Conservation (phyloP, 768 basidiomycete species). For the Trametes cingulata region DNA sequence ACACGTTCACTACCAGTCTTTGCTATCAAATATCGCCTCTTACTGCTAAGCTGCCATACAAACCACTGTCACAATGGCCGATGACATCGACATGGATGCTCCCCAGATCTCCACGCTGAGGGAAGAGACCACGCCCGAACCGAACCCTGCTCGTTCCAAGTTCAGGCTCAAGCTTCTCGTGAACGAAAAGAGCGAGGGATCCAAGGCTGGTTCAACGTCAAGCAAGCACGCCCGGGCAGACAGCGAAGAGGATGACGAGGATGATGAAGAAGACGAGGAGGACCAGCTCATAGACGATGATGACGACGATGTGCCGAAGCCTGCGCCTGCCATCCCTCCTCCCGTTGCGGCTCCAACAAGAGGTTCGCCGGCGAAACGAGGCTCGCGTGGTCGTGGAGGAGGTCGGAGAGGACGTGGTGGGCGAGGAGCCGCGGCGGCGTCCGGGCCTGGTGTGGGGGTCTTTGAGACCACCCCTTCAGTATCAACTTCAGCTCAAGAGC, state of each 20-base stretch:
- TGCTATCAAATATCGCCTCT: no score
- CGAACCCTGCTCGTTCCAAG: conserved; percentile 37
- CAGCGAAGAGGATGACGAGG: conserved; percentile 54
- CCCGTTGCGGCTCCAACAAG: conserved; percentile 14
- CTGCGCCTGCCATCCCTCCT: conserved; percentile 26
- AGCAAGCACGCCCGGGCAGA: conserved; percentile 24
- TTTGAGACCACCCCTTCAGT: conserved; percentile 44
- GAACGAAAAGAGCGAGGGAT: conserved; percentile 43
- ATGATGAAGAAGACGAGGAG: conserved; percentile 71
- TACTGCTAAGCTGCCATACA: background rate
- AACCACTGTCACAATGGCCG: conserved; percentile 32
- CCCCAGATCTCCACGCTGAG: conserved; percentile 79
- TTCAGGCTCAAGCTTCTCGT: conserved; percentile 54
- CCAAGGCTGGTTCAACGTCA: conserved; percentile 35
- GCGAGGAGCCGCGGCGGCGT: conserved; percentile 12
- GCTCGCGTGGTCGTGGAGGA: conserved; percentile 47
- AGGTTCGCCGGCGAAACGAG: conserved; percentile 27
- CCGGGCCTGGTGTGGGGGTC: conserved; percentile 18
- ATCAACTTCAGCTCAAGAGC: conserved; percentile 20
- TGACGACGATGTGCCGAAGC: conserved; percentile 37
- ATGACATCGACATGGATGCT: conserved; percentile 69
- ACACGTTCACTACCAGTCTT: no score
- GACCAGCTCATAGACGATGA: conserved; percentile 83
- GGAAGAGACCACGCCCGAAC: conserved; percentile 71
- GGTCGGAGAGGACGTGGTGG: conserved; percentile 32